Conservation (phyloP, 108 stramenopile species). For the Skeletonema marinoi region DNA sequence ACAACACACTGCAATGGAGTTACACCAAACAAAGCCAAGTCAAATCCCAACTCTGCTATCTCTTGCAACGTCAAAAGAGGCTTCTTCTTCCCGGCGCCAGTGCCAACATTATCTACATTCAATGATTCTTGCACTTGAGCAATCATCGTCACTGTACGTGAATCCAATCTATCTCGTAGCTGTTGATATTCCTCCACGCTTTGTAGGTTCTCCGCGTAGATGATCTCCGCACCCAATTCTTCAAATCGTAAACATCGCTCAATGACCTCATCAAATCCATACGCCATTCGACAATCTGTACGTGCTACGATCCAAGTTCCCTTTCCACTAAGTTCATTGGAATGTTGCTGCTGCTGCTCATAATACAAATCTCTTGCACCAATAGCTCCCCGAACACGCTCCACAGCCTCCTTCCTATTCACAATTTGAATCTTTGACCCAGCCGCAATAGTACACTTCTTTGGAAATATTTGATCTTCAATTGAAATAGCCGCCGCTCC, state of each 20-base stretch:
- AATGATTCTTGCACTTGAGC: constrained; percentile 57
- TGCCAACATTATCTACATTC: background rate
- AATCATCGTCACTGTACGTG: constrained; percentile 47
- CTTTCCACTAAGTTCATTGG: background rate
- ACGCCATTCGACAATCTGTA: constrained; percentile 60
- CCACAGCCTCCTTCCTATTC: constrained; percentile 27
- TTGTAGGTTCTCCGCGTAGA: constrained; percentile 66
- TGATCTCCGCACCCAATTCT: constrained; percentile 58
- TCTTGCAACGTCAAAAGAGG: constrained; percentile 35
- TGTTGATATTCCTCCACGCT: constrained; percentile 47
- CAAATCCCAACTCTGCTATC: constrained; percentile 52
- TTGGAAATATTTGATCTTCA: constrained; percentile 68
- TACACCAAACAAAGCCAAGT: constrained; percentile 59
- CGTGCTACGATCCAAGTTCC: constrained; percentile 52
- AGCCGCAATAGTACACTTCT: constrained; percentile 58
- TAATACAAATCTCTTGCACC: constrained; percentile 34
- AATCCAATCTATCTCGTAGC: constrained; percentile 34
- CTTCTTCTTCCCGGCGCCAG: constrained; percentile 7
- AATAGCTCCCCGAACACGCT: constrained; percentile 48
- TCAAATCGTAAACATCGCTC: constrained; percentile 60
- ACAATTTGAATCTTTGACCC: constrained; percentile 43
- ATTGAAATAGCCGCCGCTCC: constrained; percentile 65
- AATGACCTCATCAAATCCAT: constrained; percentile 58
- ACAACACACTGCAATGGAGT: constrained; percentile 60
- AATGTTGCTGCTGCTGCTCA: background rate